Evolutionary conservation across 164 flowering plant species (phyloP).

Genomic region (Hamamelis virginiana): DNA sequence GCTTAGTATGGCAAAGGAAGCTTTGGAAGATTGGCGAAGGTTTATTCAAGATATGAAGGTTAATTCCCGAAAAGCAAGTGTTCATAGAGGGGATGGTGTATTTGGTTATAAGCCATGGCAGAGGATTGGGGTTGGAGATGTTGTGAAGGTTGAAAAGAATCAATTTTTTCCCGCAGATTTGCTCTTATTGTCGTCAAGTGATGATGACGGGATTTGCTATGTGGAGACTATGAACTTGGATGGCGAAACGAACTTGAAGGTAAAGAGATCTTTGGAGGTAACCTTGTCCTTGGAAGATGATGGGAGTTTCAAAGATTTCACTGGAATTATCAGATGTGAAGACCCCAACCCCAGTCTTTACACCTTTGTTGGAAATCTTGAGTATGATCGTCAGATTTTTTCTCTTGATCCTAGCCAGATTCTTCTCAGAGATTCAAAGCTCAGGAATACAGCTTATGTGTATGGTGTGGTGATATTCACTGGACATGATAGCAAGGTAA

Average conservation of each 20-base stretch:
- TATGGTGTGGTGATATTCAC: constrained; percentile 87
- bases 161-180: constrained; percentile 87
- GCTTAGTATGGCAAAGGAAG: constrained; percentile 94
- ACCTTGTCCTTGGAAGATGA: constrained; percentile 63
- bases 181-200: constrained; percentile 75
- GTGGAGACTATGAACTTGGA: constrained; percentile 97
- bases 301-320: constrained; percentile 55
- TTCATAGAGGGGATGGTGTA: constrained; percentile 59
- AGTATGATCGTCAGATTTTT: constrained; percentile 58
- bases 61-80: constrained; percentile 59
- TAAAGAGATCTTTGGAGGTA: constrained; percentile 71
- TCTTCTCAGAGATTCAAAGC: constrained; percentile 88
- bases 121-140: constrained; percentile 74
- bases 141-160: constrained; percentile 85
- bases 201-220: constrained; percentile 90
- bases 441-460: constrained; percentile 67
- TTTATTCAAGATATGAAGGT: constrained; percentile 88
- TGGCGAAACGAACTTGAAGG: constrained; percentile 91
- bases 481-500: constrained; percentile 85
- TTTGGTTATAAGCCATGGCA: constrained; percentile 66
- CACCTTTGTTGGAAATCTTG: constrained; percentile 82
- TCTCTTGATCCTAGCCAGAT: constrained; percentile 81
- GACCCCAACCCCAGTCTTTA: constrained; percentile 88
- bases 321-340: constrained; percentile 68
- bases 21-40: constrained; percentile 88